phyloP scores from a whole-genome alignment of 140 eudicot species.

The Artemisia princeps region DNA sequence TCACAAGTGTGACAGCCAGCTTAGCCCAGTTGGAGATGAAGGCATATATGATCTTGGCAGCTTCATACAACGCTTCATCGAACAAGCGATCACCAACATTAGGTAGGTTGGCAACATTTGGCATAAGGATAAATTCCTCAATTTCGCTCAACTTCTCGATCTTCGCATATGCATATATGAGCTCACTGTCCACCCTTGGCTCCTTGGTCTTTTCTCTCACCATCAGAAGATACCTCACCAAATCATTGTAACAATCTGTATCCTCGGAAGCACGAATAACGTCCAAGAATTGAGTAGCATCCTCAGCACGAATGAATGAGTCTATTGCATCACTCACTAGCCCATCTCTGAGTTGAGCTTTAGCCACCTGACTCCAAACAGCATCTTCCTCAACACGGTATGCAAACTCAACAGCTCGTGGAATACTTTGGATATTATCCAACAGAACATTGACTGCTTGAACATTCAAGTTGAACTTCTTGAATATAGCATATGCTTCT shows the following conservation, averaged over 20 bases:
- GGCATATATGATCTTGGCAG: conserved; percentile 90
- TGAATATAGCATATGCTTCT: conserved; percentile 95
- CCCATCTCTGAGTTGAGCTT: conserved; percentile 90
- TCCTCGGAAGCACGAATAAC: conserved; percentile 89
- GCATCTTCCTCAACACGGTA: conserved; percentile 98
- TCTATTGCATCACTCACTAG: conserved; percentile 91
- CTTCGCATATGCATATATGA: conserved; percentile 92
- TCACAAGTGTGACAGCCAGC: conserved; percentile 83
- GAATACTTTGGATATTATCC: conserved; percentile 74
- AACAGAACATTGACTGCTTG: conserved; percentile 86
- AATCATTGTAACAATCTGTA: conserved; percentile 71
- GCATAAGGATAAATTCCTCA: conserved; percentile 95
- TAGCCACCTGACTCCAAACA: conserved; percentile 99
- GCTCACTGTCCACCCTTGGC: conserved; percentile 97
- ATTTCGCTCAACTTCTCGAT: conserved; percentile 82
- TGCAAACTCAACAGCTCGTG: conserved; percentile 96
- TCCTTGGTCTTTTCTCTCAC: conserved; percentile 87
- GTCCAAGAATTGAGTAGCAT: conserved; percentile 87
- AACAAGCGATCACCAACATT: conserved; percentile 92
- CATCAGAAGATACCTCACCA: conserved; percentile 85
- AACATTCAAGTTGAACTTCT: conserved; percentile 87
- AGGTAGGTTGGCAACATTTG: conserved; percentile 93
- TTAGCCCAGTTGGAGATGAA: conserved; percentile 98
- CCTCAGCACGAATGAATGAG: conserved; percentile 92
- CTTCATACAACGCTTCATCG: conserved; percentile 89